These are phyloP conservation scores for Solanum pennellii DNA, from an alignment of 257 asterid species.

Conservation along the genomic window DNA sequence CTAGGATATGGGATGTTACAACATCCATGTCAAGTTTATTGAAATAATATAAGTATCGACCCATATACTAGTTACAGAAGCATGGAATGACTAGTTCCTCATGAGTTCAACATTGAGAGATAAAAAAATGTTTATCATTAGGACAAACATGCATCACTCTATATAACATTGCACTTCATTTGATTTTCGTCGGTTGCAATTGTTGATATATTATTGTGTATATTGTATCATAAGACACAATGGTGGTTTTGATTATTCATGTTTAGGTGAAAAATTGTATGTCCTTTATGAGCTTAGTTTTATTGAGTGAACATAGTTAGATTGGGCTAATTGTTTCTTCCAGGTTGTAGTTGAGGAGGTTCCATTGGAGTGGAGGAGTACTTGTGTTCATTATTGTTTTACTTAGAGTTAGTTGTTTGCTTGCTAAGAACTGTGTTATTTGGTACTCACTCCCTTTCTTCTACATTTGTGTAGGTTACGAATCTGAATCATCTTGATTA, in stretches of 20 bases:
- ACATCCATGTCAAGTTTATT: not conserved
- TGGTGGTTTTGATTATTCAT: not conserved
- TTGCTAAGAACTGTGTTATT: not conserved
- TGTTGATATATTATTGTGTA: not conserved
- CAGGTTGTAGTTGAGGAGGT: not conserved
- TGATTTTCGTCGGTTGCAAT: not conserved
- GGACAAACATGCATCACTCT: not conserved
- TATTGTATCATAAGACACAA: not conserved
- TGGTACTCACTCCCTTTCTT: not conserved
- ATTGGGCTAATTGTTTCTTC: not conserved
- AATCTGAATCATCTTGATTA: not conserved
- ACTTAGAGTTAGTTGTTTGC: not conserved
- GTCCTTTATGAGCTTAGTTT: not conserved
- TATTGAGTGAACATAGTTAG: not conserved
- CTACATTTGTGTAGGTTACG: not conserved
- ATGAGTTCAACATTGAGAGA: not conserved
- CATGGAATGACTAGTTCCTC: not conserved
- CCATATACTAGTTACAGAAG: not conserved
- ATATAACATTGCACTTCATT: not conserved
- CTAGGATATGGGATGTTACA: too few species aligned
- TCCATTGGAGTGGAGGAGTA: not conserved
- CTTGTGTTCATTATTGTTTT: not conserved
- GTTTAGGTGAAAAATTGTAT: not conserved
- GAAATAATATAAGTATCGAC: not conserved
- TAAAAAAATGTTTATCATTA: not conserved